Percentiles rank a stretch among this genome's conserved stretches.
These are phyloP conservation scores for Yamadazyma songkhlaensis DNA, from an alignment of 1,139 yeast genomes.

Conservation along the genomic window DNA sequence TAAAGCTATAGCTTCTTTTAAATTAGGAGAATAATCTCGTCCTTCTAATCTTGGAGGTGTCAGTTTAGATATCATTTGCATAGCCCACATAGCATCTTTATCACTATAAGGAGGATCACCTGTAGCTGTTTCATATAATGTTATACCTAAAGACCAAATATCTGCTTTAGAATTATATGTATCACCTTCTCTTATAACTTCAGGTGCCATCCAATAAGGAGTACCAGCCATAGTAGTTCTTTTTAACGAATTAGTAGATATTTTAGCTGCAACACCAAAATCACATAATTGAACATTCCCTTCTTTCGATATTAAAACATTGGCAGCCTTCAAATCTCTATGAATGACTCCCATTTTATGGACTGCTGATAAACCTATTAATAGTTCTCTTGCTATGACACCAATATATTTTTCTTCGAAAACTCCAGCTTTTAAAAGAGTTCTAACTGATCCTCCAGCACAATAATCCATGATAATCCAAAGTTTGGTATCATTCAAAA, in stretches of 20 bases:
- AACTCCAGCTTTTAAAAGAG: constrained; percentile 82
- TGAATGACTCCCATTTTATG: constrained; percentile 92
- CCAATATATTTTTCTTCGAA: constrained; percentile 83
- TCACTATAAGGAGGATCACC: constrained; percentile 98
- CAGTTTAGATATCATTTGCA: constrained; percentile 88
- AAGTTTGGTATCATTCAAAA: constrained; percentile 77
- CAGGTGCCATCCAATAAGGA: constrained; percentile 99
- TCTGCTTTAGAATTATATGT: constrained; percentile 84
- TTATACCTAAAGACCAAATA: constrained; percentile 92
- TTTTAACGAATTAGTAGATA: constrained; percentile 72
- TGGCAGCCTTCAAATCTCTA: constrained; percentile 95
- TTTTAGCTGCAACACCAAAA: constrained; percentile 96
- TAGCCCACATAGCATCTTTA: constrained; percentile 91
- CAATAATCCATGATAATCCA: constrained; percentile 99
- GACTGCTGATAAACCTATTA: constrained; percentile 74
- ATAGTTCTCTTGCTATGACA: constrained; percentile 75
- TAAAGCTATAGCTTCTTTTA: constrained; percentile 87
- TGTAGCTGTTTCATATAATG: constrained; percentile 90
- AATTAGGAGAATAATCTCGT: constrained; percentile 65
- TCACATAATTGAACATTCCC: constrained; percentile 93
- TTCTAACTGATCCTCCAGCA: constrained; percentile 93
- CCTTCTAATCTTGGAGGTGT: constrained; percentile 96
- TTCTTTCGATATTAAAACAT: constrained; percentile 82
- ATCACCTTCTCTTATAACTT: constrained; percentile 92
- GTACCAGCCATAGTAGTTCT: constrained; percentile 98